Percentiles rank a stretch among this genome's conserved stretches.
These are phyloP conservation scores for Colletotrichum tanaceti DNA, from an alignment of 2,329 filamentous ascomycete species.

Conservation along the genomic window DNA sequence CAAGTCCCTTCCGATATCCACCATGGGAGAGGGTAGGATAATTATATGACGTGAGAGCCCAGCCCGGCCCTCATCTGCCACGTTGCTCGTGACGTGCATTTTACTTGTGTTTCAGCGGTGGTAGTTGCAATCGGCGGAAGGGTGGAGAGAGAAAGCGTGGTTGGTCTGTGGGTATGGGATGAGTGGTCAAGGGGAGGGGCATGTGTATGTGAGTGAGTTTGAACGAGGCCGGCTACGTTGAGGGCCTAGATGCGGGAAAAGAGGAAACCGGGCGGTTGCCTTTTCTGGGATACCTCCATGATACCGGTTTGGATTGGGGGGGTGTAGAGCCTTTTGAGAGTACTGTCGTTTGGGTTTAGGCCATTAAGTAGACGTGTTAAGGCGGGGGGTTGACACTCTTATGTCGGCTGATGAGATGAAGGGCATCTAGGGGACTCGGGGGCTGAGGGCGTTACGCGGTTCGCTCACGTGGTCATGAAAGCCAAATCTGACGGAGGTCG, in stretches of 20 bases:
- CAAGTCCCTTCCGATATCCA: neutral
- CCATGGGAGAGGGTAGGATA: neutral
- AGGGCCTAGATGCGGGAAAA: neutral
- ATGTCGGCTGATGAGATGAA: neutral
- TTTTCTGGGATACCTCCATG: no score
- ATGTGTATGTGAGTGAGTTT: neutral
- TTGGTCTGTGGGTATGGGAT: neutral
- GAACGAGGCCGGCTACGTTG: neutral
- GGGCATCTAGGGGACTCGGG: no score
- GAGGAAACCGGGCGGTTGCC: no score
- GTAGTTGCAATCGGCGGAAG: neutral
- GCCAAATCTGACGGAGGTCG: neutral
- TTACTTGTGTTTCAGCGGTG: neutral
- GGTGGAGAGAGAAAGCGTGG: neutral
- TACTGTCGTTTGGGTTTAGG: neutral
- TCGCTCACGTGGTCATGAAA: neutral
- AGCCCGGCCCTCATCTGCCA: neutral
- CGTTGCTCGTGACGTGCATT: neutral
- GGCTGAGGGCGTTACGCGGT: neutral
- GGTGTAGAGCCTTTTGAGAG: neutral
- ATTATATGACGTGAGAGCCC: neutral
- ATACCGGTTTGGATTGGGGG: neutral
- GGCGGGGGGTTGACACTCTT: neutral
- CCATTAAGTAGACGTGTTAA: no score
- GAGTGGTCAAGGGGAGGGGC: neutral